phyloP scores from a whole-genome alignment of 2,329 filamentous ascomycete genomes.

The Leptographium galeiforme region DNA sequence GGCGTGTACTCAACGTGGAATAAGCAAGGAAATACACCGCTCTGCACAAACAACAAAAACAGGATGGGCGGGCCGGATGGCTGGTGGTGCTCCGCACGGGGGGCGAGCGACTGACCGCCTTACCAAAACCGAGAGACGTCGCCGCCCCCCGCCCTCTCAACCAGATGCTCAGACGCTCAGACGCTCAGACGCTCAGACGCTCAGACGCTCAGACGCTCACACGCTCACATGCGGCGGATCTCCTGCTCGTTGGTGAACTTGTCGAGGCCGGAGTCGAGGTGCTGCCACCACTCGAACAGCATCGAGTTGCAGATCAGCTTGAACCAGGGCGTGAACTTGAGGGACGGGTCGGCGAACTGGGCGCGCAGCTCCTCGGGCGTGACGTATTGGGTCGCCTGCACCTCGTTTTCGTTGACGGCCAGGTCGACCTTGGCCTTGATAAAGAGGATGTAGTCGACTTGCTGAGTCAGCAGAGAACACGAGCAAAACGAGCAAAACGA shows the following conservation, averaged over 20 bases:
- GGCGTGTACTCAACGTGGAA: too few relatives aligned
- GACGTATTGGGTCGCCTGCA: conserved; percentile 73
- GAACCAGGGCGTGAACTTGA: conserved; percentile 97
- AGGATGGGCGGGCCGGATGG: too few relatives aligned
- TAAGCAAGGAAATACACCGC: too few relatives aligned
- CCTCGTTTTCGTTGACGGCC: conserved; percentile 75
- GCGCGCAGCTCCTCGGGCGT: conserved; percentile 66
- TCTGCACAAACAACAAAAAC: too few relatives aligned
- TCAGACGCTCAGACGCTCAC: too few relatives aligned
- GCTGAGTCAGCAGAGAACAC: neutral
- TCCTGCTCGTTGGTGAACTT: conserved; percentile 75
- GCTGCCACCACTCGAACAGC: conserved; percentile 95
- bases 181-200: too few relatives aligned
- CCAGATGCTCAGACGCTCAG: conserved; percentile 6
- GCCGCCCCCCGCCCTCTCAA: too few relatives aligned
- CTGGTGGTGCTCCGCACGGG: too few relatives aligned
- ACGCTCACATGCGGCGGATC: conserved; percentile 67
- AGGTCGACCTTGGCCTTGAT: conserved; percentile 89
- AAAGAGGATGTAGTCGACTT: conserved; percentile 97
- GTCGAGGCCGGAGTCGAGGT: conserved; percentile 67
- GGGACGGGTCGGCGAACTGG: conserved; percentile 67
- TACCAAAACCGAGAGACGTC: neutral
- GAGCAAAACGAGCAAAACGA: too few relatives aligned
- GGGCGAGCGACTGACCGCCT: too few relatives aligned
- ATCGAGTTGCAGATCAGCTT: conserved; percentile 97